phyloP scores from a whole-genome alignment of 805 yeast genomes.

The Wickerhamiella sorbophila region DNA sequence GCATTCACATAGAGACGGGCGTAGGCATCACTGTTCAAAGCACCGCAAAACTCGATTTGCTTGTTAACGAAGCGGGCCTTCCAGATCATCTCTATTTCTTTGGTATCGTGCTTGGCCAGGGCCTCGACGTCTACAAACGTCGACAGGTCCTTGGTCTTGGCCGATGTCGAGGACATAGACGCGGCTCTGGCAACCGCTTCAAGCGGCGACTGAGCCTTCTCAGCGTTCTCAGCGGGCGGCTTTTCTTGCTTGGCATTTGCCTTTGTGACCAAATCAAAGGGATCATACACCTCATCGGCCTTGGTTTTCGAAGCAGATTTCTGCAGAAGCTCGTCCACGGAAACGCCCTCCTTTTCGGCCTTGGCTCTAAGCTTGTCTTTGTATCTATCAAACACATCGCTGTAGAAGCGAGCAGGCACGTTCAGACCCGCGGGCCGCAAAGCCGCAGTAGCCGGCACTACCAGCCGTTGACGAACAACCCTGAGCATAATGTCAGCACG shows the following conservation, averaged over 20 bases:
- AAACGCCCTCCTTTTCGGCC: conserved; percentile 13
- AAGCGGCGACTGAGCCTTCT: neutral
- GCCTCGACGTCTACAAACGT: conserved; percentile 62
- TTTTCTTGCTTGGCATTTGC: conserved; percentile 3
- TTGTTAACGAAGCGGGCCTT: conserved; percentile 62
- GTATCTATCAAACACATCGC: conserved; percentile 1
- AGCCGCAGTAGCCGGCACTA: neutral
- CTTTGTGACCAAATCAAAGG: conserved; percentile 10
- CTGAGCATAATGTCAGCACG: neutral
- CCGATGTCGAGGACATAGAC: neutral
- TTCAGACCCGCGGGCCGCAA: neutral
- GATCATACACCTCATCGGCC: conserved; percentile 10
- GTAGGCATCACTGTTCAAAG: conserved; percentile 43
- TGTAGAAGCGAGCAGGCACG: neutral
- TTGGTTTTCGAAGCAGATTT: conserved; percentile 7
- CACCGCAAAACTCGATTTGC: conserved; percentile 50
- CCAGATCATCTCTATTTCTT: conserved; percentile 75
- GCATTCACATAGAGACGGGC: conserved; percentile 52
- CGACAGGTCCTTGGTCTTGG: conserved; percentile 44
- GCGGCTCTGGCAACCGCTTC: neutral
- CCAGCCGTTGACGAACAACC: neutral
- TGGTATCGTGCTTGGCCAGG: conserved; percentile 36
- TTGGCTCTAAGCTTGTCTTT: conserved; percentile 25
- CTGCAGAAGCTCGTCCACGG: conserved; percentile 13
- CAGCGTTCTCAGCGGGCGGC: neutral